Base-by-base conservation (phyloP, 148 eudicot genomes). In the Polygonum maritimum region DNA sequence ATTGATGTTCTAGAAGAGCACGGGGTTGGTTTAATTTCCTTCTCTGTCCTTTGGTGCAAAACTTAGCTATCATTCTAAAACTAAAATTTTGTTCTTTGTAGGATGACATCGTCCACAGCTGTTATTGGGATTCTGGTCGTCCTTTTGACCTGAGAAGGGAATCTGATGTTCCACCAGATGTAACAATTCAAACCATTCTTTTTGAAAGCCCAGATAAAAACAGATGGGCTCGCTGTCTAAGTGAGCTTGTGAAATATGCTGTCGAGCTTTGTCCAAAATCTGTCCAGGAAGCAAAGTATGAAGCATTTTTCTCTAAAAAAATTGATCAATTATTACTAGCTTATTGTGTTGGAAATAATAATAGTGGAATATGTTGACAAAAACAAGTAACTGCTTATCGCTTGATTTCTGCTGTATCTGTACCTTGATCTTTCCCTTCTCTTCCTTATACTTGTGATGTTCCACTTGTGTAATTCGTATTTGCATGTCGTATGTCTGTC, bases 81-180 rank as follows among this genome's bases (percentile, higher is more conserved):
- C 16, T 36, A 38, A 38, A 41, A 6, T 11, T 49, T 54, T 51
- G 67, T 55, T 21, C 16, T 81, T 80, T 82, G 80, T 89, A 95
- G 99, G 99, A 95, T 83, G 99, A 95, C 83, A 92, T 95, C 75
- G 99, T 95, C 78, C 99, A 95, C 85, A 92, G 91, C 83, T 92
- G 98, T 80, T 92, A 95, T 73, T 95, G 97, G 97, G 99, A 95
- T 82, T 85, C 93, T 79, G 94, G 89, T 0, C 97, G 99, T 40
- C 90, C 99, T 71, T 92, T 95, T 82, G 99, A 92, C 82, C 78
- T 88, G 81, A 95, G 91, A 82, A 83, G 98, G 79, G 99, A 95
- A 83, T 89, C 85, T 76, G 99, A 95, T 83, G 88, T 95, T 76
- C 97, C 99, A 49, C 88, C 90, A 65, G 99, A 95, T 79, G 97